Percentiles rank a stretch among this genome's conserved stretches.
Conservation (phyloP, 2,329 filamentous ascomycete species). For the Cryphonectria nitschkei region DNA sequence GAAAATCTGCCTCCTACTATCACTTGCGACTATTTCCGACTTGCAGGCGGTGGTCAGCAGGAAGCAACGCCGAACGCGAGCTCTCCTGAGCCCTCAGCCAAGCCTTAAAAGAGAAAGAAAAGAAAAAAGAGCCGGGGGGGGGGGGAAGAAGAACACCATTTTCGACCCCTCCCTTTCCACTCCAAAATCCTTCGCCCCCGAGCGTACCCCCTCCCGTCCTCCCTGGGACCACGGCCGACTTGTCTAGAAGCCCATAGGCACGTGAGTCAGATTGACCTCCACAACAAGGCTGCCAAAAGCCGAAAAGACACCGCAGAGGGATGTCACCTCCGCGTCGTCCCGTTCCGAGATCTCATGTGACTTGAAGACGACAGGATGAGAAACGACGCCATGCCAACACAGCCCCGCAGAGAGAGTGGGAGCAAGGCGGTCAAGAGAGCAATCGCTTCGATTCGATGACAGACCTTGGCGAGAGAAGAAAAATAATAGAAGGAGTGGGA, state of each 20-base stretch:
- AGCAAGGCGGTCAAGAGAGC: slow-evolving; percentile 4
- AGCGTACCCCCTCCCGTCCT: not conserved
- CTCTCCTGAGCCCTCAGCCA: not conserved
- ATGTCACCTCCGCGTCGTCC: slow-evolving; percentile 17
- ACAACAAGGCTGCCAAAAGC: slow-evolving; percentile 4
- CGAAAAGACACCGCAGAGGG: slow-evolving; percentile 11
- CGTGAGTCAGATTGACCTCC: not conserved
- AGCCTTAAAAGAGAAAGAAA: too few species aligned
- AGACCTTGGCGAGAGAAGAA: not conserved
- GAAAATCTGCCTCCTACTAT: not conserved
- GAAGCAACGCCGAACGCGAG: not conserved
- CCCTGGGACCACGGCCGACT: not conserved
- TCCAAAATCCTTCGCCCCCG: not conserved
- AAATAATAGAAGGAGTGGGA: not conserved
- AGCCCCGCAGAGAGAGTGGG: not conserved
- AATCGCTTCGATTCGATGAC: not conserved
- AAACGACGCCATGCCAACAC: not conserved
- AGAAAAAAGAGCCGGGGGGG: too few species aligned
- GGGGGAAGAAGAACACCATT: too few species aligned
- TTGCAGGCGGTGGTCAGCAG: slow-evolving; percentile 6
- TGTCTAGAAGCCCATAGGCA: slow-evolving; percentile 3
- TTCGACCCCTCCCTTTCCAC: not conserved
- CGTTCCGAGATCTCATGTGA: slow-evolving; percentile 16
- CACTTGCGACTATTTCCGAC: not conserved
- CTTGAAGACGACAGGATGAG: not conserved